A percentile compares a stretch with the other conserved stretches of the same genome.
Evolutionary conservation across 176 grass and related monocot genomes (phyloP).

Genomic region (Hordeum vulgare): DNA sequence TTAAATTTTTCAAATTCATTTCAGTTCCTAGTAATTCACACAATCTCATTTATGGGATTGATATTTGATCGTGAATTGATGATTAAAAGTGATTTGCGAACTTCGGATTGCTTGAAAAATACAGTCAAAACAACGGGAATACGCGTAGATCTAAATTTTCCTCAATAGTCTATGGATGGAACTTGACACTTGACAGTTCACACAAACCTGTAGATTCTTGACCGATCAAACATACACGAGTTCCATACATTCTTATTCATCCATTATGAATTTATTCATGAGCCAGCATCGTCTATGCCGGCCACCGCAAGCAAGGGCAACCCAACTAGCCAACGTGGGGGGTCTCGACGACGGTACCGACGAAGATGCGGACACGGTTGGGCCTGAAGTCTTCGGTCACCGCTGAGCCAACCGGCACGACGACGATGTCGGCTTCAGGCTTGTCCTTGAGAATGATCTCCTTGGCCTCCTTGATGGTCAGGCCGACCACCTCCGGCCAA

Average conservation of each 20-base stretch:
- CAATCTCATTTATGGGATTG: too few species aligned
- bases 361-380: background rate
- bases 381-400: background rate
- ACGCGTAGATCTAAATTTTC: too few species aligned
- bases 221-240: background rate
- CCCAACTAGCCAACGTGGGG: background rate
- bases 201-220: too few species aligned
- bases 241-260: background rate
- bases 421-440: background rate
- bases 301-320: background rate
- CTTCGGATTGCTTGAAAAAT: too few species aligned
- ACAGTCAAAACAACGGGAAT: too few species aligned
- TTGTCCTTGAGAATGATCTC: background rate
- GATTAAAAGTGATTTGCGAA: too few species aligned
- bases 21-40: too few species aligned
- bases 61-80: too few species aligned
- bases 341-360: background rate
- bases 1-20: too few species aligned
- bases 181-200: too few species aligned
- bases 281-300: background rate
- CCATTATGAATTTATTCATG: background rate
- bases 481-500: background rate
- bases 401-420: background rate
- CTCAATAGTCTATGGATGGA: too few species aligned
- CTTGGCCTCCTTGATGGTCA: background rate